phyloP scores from a whole-genome alignment of 2,329 filamentous ascomycete genomes.

The Ustilaginoidea virens region DNA sequence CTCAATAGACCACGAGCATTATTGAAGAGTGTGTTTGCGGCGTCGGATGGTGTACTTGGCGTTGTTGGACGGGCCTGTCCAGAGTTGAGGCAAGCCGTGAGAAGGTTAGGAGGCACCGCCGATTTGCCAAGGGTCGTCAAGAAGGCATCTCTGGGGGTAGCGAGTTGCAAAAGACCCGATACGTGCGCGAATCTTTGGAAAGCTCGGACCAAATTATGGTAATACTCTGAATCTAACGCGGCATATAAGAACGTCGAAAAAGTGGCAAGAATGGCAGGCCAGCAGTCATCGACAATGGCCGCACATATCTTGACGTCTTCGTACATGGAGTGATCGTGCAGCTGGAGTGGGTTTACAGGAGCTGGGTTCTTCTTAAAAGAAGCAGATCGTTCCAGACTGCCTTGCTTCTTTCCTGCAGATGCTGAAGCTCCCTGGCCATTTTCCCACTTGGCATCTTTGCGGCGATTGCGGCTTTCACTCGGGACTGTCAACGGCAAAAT shows the following conservation, averaged over 20 bases:
- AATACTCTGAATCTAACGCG: constrained; percentile 82
- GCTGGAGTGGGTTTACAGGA: constrained; percentile 66
- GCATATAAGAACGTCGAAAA: constrained; percentile 93
- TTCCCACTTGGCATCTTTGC: constrained; percentile 29
- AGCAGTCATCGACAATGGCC: constrained; percentile 75
- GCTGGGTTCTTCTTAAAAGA: constrained; percentile 63
- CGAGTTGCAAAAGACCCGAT: constrained; percentile 69
- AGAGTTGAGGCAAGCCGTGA: constrained; percentile 42
- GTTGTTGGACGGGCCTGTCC: constrained; percentile 27
- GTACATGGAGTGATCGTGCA: constrained; percentile 58
- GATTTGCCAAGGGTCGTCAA: constrained; percentile 87
- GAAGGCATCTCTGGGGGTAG: constrained; percentile 84
- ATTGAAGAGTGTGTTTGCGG: constrained; percentile 41
- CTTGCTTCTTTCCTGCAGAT: constrained; percentile 14
- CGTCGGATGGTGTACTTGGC: constrained; percentile 32
- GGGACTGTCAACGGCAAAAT: constrained; percentile 82
- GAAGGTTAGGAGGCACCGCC: constrained; percentile 69
- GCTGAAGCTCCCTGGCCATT: constrained; percentile 27
- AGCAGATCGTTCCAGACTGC: constrained; percentile 38
- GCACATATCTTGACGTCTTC: constrained; percentile 63
- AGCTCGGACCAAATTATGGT: constrained; percentile 77
- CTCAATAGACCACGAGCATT: constrained; percentile 60
- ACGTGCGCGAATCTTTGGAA: constrained; percentile 95
- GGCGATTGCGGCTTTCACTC: constrained; percentile 43
- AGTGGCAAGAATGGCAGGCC: constrained; percentile 87